These are phyloP conservation scores for Pholiota conissans DNA, from an alignment of 768 basidiomycete species.

Conservation along the genomic window DNA sequence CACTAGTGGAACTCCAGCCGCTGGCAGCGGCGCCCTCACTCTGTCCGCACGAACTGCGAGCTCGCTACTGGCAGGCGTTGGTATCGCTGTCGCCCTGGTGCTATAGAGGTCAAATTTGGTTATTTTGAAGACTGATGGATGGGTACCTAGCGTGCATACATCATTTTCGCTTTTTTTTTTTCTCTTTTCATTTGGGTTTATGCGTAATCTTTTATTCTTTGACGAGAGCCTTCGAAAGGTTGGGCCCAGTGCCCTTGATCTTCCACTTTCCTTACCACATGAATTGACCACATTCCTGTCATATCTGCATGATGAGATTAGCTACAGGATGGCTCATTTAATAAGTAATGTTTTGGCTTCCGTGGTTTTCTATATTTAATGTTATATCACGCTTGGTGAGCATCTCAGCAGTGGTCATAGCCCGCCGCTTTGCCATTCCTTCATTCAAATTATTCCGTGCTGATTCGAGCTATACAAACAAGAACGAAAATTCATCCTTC, in stretches of 20 bases:
- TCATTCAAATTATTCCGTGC: no score
- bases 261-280: background rate
- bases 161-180: no score
- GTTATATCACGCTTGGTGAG: background rate
- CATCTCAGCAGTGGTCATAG: no score
- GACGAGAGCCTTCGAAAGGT: conserved; percentile 3
- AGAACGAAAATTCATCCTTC: background rate
- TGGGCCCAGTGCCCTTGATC: background rate
- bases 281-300: background rate
- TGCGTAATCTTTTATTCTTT: background rate
- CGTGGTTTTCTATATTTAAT: background rate
- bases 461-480: no score
- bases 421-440: no score
- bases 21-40: background rate
- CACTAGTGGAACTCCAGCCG: background rate
- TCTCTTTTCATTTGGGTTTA: background rate
- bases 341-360: background rate
- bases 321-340: background rate
- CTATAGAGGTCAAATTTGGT: background rate
- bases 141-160: no score
- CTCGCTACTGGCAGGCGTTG: background rate
- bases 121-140: no score
- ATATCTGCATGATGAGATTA: background rate
- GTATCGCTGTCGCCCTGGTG: background rate
- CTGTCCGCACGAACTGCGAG: background rate